These are phyloP conservation scores for Rhodotorula sp. DNA, from an alignment of 1,284 basidiomycete genomes.

Conservation along the genomic window DNA sequence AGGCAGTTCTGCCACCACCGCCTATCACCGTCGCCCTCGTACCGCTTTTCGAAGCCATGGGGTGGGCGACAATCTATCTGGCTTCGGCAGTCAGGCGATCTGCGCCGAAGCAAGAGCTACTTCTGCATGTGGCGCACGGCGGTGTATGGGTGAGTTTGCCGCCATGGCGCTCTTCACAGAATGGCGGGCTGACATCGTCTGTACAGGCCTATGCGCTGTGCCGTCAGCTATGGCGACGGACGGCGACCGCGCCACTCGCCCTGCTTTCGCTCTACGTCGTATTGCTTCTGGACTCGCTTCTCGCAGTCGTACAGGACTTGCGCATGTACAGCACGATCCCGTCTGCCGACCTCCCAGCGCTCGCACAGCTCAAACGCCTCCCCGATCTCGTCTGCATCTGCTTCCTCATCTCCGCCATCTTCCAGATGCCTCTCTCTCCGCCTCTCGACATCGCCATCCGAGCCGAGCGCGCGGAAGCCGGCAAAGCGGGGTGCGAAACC, in stretches of 20 bases:
- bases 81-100: background rate
- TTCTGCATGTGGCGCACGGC: background rate
- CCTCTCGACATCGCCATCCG: conserved; percentile 56
- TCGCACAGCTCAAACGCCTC: conserved; percentile 46
- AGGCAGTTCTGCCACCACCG: conserved; percentile 6
- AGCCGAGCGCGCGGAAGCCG: conserved; percentile 43
- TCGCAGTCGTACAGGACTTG: conserved; percentile 56
- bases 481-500: conserved; percentile 53
- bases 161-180: too few relatives aligned
- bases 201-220: conserved; percentile 6
- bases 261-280: conserved; percentile 57
- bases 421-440: conserved; percentile 60
- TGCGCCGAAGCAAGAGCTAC: too few relatives aligned
- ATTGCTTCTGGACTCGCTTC: conserved; percentile 51
- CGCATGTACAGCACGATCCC: conserved; percentile 47
- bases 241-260: conserved; percentile 52
- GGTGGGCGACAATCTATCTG: conserved; percentile 1
- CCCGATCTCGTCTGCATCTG: conserved; percentile 53
- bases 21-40: conserved; percentile 2
- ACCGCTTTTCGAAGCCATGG: conserved; percentile 6
- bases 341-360: background rate
- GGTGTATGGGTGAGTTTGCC: conserved; percentile 8
- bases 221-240: background rate
- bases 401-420: conserved; percentile 53
- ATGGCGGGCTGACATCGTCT: background rate